Conservation (phyloP, 495 filamentous ascomycete genomes). For the Annulohypoxylon stygium region DNA sequence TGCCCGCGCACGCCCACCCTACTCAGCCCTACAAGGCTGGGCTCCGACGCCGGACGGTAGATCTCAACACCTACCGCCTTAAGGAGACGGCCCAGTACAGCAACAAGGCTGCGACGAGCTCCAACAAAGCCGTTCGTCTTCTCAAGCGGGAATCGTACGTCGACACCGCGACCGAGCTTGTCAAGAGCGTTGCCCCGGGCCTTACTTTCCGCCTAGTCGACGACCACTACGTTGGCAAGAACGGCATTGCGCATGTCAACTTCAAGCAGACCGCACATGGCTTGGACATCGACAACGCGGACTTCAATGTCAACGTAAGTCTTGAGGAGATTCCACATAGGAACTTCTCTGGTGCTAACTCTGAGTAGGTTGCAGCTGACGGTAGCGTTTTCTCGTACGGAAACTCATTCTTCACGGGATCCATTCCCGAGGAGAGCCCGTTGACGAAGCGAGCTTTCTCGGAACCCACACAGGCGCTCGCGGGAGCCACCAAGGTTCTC, state of each 20-base stretch:
- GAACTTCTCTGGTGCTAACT: conserved; percentile 26
- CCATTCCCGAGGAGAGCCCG: conserved; percentile 51
- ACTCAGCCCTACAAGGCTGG: conserved; percentile 37
- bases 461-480: conserved; percentile 54
- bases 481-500: conserved; percentile 51
- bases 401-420: conserved; percentile 57
- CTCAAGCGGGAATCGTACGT: conserved; percentile 52
- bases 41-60: conserved; percentile 51
- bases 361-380: conserved; percentile 53
- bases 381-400: conserved; percentile 61
- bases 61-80: conserved; percentile 51
- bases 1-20: conserved; percentile 48
- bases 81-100: conserved; percentile 50
- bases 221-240: conserved; percentile 59
- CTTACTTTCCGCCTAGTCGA: conserved; percentile 59
- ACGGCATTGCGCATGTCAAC: conserved; percentile 65
- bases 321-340: neutral
- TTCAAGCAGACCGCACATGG: conserved; percentile 67
- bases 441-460: conserved; percentile 53
- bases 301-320: conserved; percentile 69
- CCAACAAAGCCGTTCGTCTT: conserved; percentile 36
- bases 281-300: conserved; percentile 67
- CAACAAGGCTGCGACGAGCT: conserved; percentile 36
- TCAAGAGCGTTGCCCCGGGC: conserved; percentile 48
- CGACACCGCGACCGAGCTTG: conserved; percentile 52